A percentile compares a stretch with the other conserved stretches of the same genome.
phyloP scores from a whole-genome alignment of 129 eudicot genomes.

The Artemisia tridentata region DNA sequence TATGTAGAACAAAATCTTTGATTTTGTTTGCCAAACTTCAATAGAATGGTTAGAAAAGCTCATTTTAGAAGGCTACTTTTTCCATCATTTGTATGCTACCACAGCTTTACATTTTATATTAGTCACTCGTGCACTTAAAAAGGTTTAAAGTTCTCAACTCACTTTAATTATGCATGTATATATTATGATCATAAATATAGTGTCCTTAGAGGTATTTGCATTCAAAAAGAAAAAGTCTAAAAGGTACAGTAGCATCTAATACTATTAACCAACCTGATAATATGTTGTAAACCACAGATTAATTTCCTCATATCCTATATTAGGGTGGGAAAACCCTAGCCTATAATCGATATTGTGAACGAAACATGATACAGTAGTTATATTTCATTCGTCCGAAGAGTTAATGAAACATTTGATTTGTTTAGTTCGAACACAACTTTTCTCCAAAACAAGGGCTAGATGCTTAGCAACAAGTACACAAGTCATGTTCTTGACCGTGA shows the following conservation, averaged over 20 bases:
- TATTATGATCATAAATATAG: not conserved
- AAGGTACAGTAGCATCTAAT: no score
- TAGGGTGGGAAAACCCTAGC: slow-evolving; percentile 21
- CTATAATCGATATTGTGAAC: not conserved
- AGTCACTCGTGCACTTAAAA: slow-evolving; percentile 31
- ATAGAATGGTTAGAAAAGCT: slow-evolving; percentile 15
- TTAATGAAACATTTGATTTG: not conserved
- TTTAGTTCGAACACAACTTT: not conserved
- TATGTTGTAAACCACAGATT: not conserved
- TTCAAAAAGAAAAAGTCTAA: not conserved
- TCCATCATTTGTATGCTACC: slow-evolving; percentile 32
- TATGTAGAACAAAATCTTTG: slow-evolving; percentile 26
- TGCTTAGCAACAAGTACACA: no score
- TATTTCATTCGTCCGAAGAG: slow-evolving; percentile 1
- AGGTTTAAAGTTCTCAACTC: slow-evolving; percentile 15
- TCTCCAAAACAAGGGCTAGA: no score
- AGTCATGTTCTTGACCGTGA: no score
- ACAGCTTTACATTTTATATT: slow-evolving; percentile 23
- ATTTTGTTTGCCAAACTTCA: slow-evolving; percentile 25
- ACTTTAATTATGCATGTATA: slow-evolving; percentile 22
- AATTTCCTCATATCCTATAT: not conserved
- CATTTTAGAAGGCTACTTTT: slow-evolving; percentile 30
- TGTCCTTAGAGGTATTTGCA: not conserved
- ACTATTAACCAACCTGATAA: no score
- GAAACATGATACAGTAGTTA: not conserved